Evolutionary conservation across 2,329 filamentous ascomycete genomes (phyloP).

Genomic region (Epichloe elymi): DNA sequence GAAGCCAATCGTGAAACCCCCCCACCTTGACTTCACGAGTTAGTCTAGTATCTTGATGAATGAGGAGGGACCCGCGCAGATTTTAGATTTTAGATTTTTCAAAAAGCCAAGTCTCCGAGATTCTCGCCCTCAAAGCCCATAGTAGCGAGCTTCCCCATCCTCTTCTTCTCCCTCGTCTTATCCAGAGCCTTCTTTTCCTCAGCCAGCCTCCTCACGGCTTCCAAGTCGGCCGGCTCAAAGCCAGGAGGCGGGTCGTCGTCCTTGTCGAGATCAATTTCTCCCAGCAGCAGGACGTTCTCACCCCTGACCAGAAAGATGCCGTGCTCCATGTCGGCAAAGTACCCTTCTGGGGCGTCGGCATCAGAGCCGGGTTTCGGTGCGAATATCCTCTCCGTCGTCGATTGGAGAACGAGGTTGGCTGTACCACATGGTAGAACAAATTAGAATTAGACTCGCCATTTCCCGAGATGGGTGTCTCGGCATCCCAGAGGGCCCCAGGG

Average conservation of each 20-base stretch:
- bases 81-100: no score
- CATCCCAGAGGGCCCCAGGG: no score
- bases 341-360: slow-evolving; percentile 22
- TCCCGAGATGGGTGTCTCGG: no score
- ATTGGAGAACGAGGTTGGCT: slow-evolving; percentile 93
- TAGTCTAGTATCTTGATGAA: no score
- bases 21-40: background rate
- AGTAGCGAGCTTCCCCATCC: slow-evolving; percentile 56
- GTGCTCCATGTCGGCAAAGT: slow-evolving; percentile 75
- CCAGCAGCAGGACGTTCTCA: slow-evolving; percentile 91
- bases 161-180: slow-evolving; percentile 60
- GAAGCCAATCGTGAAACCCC: background rate
- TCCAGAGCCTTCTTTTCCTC: slow-evolving; percentile 57
- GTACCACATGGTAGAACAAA: slow-evolving; percentile 1
- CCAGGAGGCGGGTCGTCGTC: slow-evolving; percentile 77
- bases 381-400: slow-evolving; percentile 82
- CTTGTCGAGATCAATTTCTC: slow-evolving; percentile 92
- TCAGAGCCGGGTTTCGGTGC: slow-evolving; percentile 34
- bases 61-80: background rate
- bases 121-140: slow-evolving; percentile 85
- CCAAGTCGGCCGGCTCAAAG: slow-evolving; percentile 51
- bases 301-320: slow-evolving; percentile 88
- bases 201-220: slow-evolving; percentile 58
- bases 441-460: no score
- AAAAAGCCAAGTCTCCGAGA: slow-evolving; percentile 60